phyloP scores from a whole-genome alignment of 2,329 filamentous ascomycete species.

The Fulvia fulva region DNA sequence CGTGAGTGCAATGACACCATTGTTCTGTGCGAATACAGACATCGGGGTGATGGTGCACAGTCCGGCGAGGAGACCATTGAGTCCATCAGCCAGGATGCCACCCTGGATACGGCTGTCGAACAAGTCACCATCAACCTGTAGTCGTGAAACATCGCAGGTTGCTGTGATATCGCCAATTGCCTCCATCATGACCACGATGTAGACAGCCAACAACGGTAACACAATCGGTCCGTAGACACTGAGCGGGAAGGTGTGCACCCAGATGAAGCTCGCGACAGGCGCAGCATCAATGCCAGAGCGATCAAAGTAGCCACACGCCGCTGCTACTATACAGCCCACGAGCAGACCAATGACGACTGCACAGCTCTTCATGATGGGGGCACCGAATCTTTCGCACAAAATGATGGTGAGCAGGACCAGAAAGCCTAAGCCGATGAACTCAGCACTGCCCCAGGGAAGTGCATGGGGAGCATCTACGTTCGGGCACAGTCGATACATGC shows the following conservation, averaged over 20 bases:
- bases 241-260: constrained; percentile 73
- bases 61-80: constrained; percentile 70
- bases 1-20: constrained; percentile 77
- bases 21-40: constrained; percentile 79
- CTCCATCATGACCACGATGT: constrained; percentile 71
- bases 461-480: constrained; percentile 64
- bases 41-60: constrained; percentile 78
- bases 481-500: constrained; percentile 63
- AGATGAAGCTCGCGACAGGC: constrained; percentile 70
- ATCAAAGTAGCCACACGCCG: constrained; percentile 74
- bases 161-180: constrained; percentile 57
- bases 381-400: constrained; percentile 73
- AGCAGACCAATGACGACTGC: constrained; percentile 72
- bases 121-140: constrained; percentile 66
- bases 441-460: constrained; percentile 71
- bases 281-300: constrained; percentile 66
- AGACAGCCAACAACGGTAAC: constrained; percentile 60
- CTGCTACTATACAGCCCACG: constrained; percentile 74
- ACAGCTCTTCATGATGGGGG: constrained; percentile 79
- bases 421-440: constrained; percentile 77
- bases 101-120: constrained; percentile 78
- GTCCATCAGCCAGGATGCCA: constrained; percentile 59
- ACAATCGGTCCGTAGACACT: constrained; percentile 69
- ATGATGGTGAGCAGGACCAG: constrained; percentile 76
- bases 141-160: constrained; percentile 72